A percentile compares a stretch with the other conserved stretches of the same genome.
These are phyloP conservation scores for Aspergillus sp. DNA, from an alignment of 2,329 filamentous ascomycete genomes.

Conservation along the genomic window DNA sequence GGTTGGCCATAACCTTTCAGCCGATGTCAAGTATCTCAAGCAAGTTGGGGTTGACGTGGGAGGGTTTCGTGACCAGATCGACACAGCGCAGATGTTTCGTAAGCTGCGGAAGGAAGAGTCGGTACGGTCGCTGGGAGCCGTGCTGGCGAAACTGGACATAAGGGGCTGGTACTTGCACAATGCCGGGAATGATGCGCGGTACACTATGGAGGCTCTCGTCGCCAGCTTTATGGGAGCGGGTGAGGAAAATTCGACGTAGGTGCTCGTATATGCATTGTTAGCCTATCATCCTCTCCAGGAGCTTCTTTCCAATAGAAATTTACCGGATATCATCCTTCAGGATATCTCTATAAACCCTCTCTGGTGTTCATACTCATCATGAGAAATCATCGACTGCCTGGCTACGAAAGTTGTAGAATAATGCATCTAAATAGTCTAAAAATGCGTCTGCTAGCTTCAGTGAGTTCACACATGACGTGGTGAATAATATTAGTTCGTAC, in stretches of 20 bases:
- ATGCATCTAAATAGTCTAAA: too few relatives aligned
- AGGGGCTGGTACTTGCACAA: slow-evolving; percentile 72
- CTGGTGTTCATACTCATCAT: too few relatives aligned
- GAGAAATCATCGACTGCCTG: too few relatives aligned
- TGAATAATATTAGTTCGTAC: too few relatives aligned
- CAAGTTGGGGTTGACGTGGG: slow-evolving; percentile 57
- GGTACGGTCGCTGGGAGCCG: slow-evolving; percentile 57
- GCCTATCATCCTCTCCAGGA: not conserved
- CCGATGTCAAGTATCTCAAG: slow-evolving; percentile 70
- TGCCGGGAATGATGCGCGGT: slow-evolving; percentile 81
- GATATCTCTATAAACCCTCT: too few relatives aligned
- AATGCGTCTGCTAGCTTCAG: too few relatives aligned
- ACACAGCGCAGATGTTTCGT: slow-evolving; percentile 73
- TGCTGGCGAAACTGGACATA: slow-evolving; percentile 68
- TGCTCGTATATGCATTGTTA: not conserved
- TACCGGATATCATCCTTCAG: too few relatives aligned
- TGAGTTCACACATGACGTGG: too few relatives aligned
- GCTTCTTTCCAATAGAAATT: too few relatives aligned
- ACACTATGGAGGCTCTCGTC: slow-evolving; percentile 74
- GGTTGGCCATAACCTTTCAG: slow-evolving; percentile 71
- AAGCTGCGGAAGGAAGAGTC: slow-evolving; percentile 59
- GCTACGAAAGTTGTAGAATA: too few relatives aligned
- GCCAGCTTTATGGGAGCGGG: slow-evolving; percentile 35
- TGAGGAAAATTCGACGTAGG: not conserved
- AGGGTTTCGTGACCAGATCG: slow-evolving; percentile 65